phyloP scores from a whole-genome alignment of 176 grass and related monocot species.

The Raddia guianensis region DNA sequence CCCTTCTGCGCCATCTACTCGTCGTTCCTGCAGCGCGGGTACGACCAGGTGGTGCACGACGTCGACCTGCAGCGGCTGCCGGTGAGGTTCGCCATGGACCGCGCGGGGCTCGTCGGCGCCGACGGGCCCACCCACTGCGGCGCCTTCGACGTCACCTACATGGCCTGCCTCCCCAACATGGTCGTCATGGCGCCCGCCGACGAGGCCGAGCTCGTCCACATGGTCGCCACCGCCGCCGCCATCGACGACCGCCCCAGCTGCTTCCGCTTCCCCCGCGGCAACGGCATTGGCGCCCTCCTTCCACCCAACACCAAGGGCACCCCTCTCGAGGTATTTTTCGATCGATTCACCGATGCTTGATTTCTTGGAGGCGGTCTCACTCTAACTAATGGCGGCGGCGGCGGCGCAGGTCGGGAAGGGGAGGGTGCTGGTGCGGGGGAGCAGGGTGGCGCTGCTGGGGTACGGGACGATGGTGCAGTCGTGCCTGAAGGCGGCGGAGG shows the following conservation, averaged over 20 bases:
- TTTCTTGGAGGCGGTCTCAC: neutral
- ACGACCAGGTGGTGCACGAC: constrained; percentile 98
- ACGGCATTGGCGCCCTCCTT: constrained; percentile 65
- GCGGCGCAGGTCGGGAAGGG: constrained; percentile 62
- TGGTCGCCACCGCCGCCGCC: constrained; percentile 85
- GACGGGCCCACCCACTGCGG: constrained; percentile 96
- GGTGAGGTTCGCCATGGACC: constrained; percentile 81
- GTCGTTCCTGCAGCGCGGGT: constrained; percentile 91
- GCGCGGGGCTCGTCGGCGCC: constrained; percentile 86
- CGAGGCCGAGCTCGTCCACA: constrained; percentile 92
- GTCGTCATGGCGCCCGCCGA: constrained; percentile 95
- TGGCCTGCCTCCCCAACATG: constrained; percentile 98
- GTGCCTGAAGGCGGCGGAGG: constrained; percentile 70
- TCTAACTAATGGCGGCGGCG: neutral
- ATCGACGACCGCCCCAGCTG: constrained; percentile 89
- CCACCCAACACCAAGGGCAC: constrained; percentile 61
- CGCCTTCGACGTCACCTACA: constrained; percentile 89
- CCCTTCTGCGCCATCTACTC: constrained; percentile 99
- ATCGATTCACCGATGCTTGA: neutral
- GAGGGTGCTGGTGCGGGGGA: constrained; percentile 69
- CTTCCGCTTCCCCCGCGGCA: constrained; percentile 87
- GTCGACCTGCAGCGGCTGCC: constrained; percentile 90
- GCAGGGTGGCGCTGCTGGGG: constrained; percentile 71
- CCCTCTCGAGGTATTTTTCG: constrained; percentile 49
- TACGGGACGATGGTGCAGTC: constrained; percentile 88